phyloP scores from a whole-genome alignment of 2,329 filamentous ascomycete species.

The Fusarium siculi region DNA sequence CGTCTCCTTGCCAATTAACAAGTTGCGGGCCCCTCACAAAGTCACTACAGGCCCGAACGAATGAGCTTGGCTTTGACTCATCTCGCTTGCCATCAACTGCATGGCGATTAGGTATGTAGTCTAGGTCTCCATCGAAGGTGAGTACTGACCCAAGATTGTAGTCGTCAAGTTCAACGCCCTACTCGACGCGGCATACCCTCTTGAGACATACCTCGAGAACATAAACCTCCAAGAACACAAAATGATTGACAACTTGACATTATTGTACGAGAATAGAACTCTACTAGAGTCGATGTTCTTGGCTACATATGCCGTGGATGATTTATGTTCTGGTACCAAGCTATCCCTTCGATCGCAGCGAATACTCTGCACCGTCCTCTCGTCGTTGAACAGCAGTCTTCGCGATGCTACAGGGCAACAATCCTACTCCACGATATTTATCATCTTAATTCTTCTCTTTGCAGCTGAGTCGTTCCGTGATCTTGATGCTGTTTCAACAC shows the following conservation, averaged over 20 bases:
- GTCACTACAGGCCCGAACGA: neutral
- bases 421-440: neutral
- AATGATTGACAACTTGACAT: neutral
- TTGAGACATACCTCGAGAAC: neutral
- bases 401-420: neutral
- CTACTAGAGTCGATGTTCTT: neutral
- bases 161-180: neutral
- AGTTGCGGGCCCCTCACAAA: neutral
- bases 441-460: neutral
- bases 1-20: neutral
- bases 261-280: neutral
- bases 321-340: rapidly evolving
- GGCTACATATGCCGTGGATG: neutral
- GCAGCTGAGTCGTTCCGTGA: neutral
- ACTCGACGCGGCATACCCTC: neutral
- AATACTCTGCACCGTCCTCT: neutral
- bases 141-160: rapidly evolving
- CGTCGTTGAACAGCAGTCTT: neutral
- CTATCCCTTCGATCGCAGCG: neutral
- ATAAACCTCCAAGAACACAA: neutral
- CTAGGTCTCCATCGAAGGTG: rapidly evolving
- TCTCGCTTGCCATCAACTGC: neutral
- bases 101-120: neutral
- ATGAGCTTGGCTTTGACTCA: neutral
- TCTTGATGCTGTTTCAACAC: neutral